A percentile compares a stretch with the other conserved stretches of the same genome.
Evolutionary conservation across 2,329 filamentous ascomycete genomes (phyloP).

Genomic region (Colletotrichum tofieldiae): DNA sequence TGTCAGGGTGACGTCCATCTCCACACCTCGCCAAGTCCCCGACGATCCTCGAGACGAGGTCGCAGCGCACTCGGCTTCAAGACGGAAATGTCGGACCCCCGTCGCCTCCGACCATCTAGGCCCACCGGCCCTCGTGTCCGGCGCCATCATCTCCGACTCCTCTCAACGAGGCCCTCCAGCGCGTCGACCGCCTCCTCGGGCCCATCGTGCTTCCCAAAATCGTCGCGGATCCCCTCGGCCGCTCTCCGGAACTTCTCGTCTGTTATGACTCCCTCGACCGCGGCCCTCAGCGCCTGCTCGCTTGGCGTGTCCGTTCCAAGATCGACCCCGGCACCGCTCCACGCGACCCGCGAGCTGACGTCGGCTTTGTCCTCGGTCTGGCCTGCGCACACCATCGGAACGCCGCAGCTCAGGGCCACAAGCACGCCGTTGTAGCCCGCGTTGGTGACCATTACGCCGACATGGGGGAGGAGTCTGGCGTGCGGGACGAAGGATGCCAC

Average conservation of each 20-base stretch:
- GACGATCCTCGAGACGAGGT: neutral
- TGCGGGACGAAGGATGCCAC: conserved; percentile 42
- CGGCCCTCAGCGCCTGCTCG: conserved; percentile 26
- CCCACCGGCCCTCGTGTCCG: neutral
- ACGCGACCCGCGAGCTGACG: conserved; percentile 45
- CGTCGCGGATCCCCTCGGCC: neutral
- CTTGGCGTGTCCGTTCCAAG: conserved; percentile 40
- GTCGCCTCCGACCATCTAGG: neutral
- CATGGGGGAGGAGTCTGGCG: conserved; percentile 44
- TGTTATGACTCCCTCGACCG: neutral
- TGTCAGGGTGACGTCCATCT: neutral
- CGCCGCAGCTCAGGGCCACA: conserved; percentile 43
- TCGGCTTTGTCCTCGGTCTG: conserved; percentile 51
- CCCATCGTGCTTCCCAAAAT: conserved; percentile 5
- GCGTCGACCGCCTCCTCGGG: neutral
- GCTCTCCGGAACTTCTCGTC: conserved; percentile 19
- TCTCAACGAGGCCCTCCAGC: conserved; percentile 6
- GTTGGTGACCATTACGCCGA: conserved; percentile 50
- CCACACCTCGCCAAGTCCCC: neutral
- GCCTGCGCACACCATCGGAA: conserved; percentile 46
- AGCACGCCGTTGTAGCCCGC: conserved; percentile 45
- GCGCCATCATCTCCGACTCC: conserved; percentile 3
- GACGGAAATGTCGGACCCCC: neutral
- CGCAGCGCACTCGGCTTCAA: neutral
- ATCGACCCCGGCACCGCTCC: conserved; percentile 46